Evolutionary conservation across 2,329 filamentous ascomycete species (phyloP), one percentile per base, ranked within the genome.

Genomic region (Fusarium aywerte): DNA sequence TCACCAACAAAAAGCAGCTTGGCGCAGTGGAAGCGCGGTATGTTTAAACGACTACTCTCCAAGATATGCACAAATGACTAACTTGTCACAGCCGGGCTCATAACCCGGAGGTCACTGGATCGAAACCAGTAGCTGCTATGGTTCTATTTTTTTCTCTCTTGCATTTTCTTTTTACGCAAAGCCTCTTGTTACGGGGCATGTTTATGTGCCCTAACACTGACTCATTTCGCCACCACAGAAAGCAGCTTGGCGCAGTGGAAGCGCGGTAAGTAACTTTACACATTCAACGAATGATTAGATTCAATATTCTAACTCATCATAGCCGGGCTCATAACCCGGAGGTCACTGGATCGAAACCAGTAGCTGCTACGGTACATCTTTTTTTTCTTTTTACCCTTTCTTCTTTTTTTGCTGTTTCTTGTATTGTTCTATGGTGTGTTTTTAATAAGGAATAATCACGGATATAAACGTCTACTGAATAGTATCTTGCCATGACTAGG

Each of bases 301-400:
- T 52, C 48, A 42, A 42, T 21, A 35, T 55, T 49, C 42, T 54
- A 54, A 54, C 48, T 47, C 31, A 25, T 27, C 40, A 21, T n/a
- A 54, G 51, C 68, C 68, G 68, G 67, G 68, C 69, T 71, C 69
- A 69, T 67, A 71, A 67, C 65, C 67, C 65, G 67, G 67, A 50
- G 67, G 51, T 54, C 48, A 43, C 48, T 51, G 48, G 48, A 51
- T 51, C 48, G 48, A 51, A 51, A 51, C 48, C 36, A 51, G 48
- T 51, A 51, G 48, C 48, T 51, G 48, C 48, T 51, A 51, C 60
- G 29, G 66, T 44, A 43, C 23, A 52, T 44, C 8, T 20, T 52
- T 52, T 52, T 53, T 45, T 53, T 15, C n/a, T 20, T 7, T 27
- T 25, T 20, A n/a, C n/a, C n/a, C 7, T 20, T 27, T 7, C 15